These are phyloP conservation scores for Eutrema salsugineum DNA, from an alignment of 441 rosid species.

Conservation along the genomic window DNA sequence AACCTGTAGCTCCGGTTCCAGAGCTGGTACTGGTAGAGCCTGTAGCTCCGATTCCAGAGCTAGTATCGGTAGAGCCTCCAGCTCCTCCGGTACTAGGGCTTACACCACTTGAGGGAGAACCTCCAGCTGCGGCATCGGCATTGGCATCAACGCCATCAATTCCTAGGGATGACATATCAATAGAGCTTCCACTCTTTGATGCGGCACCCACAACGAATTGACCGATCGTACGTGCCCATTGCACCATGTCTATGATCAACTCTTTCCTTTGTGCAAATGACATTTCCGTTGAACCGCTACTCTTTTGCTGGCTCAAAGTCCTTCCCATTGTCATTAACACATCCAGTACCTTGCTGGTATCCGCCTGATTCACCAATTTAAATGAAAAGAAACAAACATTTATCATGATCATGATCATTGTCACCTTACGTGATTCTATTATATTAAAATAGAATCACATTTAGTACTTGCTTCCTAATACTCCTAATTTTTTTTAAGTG, in stretches of 20 bases:
- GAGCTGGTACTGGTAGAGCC: neutral
- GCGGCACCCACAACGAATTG: neutral
- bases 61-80: neutral
- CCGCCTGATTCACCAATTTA: neutral
- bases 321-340: slow-evolving; percentile 6
- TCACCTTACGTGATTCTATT: neutral
- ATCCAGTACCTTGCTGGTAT: neutral
- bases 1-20: neutral
- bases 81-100: neutral
- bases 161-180: slow-evolving; percentile 15
- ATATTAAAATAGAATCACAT: no score
- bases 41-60: neutral
- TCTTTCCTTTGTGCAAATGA: neutral
- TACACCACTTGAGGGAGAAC: neutral
- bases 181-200: neutral
- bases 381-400: neutral
- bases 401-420: neutral
- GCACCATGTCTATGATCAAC: neutral
- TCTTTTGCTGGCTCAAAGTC: neutral
- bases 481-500: no score
- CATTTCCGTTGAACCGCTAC: neutral
- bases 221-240: slow-evolving; percentile 3
- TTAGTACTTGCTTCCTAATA: no score
- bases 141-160: neutral
- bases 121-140: neutral